phyloP scores from a whole-genome alignment of 208 protist genomes.

The Spongospora subterranea region DNA sequence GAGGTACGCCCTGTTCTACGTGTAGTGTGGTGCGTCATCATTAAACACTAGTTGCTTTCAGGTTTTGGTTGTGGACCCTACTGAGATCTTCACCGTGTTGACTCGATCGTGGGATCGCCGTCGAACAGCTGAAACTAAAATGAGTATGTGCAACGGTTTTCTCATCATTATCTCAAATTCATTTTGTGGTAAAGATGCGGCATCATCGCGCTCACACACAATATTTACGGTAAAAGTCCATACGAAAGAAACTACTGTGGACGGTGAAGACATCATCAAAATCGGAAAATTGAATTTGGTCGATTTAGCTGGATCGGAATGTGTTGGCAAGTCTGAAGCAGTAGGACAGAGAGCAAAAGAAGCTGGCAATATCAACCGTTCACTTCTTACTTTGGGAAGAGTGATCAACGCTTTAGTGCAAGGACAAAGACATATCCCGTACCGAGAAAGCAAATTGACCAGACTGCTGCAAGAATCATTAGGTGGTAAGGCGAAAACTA shows the following conservation, averaged over 20 bases:
- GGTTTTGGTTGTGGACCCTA: conserved; percentile 43
- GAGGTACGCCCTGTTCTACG: background rate
- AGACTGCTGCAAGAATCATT: conserved; percentile 70
- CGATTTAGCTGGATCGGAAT: conserved; percentile 73
- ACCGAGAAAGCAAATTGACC: conserved; percentile 80
- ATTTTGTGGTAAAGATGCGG: conserved; percentile 48
- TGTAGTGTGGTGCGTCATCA: background rate
- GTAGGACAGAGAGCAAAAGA: conserved; percentile 72
- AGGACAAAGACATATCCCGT: conserved; percentile 78
- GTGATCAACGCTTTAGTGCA: conserved; percentile 69
- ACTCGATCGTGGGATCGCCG: conserved; percentile 30
- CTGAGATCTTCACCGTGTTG: conserved; percentile 51
- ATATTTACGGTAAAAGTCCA: conserved; percentile 63
- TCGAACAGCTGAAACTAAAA: conserved; percentile 46
- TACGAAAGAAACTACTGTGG: conserved; percentile 58
- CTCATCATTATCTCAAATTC: background rate
- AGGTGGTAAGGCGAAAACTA: conserved; percentile 78
- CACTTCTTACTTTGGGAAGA: conserved; percentile 75
- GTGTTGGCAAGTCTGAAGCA: conserved; percentile 73
- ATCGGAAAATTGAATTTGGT: conserved; percentile 64
- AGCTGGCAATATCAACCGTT: conserved; percentile 78
- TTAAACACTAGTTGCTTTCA: background rate
- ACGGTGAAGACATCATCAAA: conserved; percentile 62
- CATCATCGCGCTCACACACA: conserved; percentile 54
- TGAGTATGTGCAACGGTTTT: background rate